Base-by-base conservation (phyloP, 306 rosid genomes). In the Canavalia ensiformis region DNA sequence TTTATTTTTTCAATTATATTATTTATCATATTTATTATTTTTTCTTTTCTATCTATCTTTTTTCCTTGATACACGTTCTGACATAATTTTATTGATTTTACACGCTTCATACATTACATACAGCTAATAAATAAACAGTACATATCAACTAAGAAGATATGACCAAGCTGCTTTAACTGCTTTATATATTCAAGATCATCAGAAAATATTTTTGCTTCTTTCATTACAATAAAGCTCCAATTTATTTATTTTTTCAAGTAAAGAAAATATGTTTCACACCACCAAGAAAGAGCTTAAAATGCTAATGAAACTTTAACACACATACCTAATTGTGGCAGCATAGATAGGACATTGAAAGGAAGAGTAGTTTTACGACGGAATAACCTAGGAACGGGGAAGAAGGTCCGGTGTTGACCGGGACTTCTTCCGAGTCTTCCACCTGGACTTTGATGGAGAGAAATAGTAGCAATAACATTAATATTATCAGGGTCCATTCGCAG, bases 151-250 rank as follows among this genome's bases (percentile, higher is more conserved):
- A 77, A 5, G 62, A 71, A 41, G 25, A 18, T 18, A 18, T 45
- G 63, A 68, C 64, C n/a, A 77, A 93, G 98, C 99, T 96, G 99
- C 85, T 96, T 91, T 86, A 96, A 80, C 82, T 96, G 99, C 88
- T 92, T 96, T 72, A 92, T 93, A 85, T 89, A 82, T 80, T 96
- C 99, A 7, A 97, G 98, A 81, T 96, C 99, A 78, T 94, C 99
- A 12, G 80, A 90, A 83, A 87, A 87, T 76, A 94, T 81, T 69
- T 94, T 98, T 55, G 84, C 99, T 86, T 96, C 99, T 86, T 96
- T 96, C 99, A 96, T 92, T 52, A 98, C 99, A 89, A 96, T 86
- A 96, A 84, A 73, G 99, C 94, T 80, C 99, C 99, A 65, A 94
- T 96, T 86, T 88, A n/a, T n/a, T n/a, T n/a, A n/a, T n/a, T 89